A percentile compares a stretch with the other conserved stretches of the same genome.
Conservation (phyloP, 73 alveolate genomes). For the Symbiodinium pilosum region DNA sequence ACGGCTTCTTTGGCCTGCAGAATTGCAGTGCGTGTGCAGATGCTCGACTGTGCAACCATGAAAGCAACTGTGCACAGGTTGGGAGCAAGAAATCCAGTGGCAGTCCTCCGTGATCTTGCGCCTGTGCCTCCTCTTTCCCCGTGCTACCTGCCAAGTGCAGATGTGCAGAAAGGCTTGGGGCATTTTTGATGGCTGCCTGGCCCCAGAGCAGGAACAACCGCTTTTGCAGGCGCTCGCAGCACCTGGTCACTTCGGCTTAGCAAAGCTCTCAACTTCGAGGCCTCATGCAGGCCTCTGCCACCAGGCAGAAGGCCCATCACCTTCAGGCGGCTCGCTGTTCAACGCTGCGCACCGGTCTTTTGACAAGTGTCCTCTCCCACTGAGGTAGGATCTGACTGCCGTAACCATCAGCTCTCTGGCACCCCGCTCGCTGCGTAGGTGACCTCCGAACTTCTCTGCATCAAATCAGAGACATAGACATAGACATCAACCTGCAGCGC, state of each 20-base stretch:
- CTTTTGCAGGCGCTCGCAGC: too few relatives aligned
- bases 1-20: constrained; percentile 32
- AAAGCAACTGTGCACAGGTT: too few relatives aligned
- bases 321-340: too few relatives aligned
- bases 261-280: too few relatives aligned
- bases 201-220: not conserved
- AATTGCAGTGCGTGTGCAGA: not conserved
- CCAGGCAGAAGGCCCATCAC: not conserved
- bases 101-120: not conserved
- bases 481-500: too few relatives aligned
- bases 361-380: not conserved
- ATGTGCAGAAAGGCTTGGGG: not conserved
- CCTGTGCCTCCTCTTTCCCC: not conserved
- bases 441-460: not conserved
- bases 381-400: not conserved
- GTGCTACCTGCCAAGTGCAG: not conserved
- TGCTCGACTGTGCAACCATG: too few relatives aligned
- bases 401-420: constrained; percentile 3
- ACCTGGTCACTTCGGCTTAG: too few relatives aligned
- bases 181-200: not conserved
- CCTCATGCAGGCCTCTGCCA: constrained; percentile 3
- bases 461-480: too few relatives aligned
- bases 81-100: too few relatives aligned
- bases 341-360: too few relatives aligned
- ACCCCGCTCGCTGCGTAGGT: not conserved